Base-by-base conservation (phyloP, 768 basidiomycete species). In the Holtermannia corniformis region DNA sequence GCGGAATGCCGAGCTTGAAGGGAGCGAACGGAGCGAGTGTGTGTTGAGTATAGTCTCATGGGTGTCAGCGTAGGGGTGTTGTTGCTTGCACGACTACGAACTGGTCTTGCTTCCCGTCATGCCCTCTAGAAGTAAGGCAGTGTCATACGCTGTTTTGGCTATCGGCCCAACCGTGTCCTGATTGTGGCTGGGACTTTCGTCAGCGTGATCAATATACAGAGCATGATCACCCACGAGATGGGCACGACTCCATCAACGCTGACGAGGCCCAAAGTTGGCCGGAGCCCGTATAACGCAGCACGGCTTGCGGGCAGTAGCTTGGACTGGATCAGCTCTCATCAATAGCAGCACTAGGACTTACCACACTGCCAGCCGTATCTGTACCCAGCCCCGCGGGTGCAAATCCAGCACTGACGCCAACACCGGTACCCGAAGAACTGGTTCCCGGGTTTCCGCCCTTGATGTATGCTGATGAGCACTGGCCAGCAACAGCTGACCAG, bases 1-100 rank as follows among this genome's bases (percentile, higher is more conserved):
- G 49, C 3, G 64, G 59, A 2, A 65, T 47, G 10, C 54, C 61
- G 13, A 65, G 44, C n/a, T 53, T 52, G 7, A 16, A 16, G 32
- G 16, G 32, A 37, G 32, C 32, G 32, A 37, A 7, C 1, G 52
- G 52, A 3, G 59, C 23, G 3, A 50, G 47, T 14, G 52, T 41
- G 43, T 47, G 59, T 46, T 57, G 54, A 16, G 53, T 55, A 43
- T 62, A 57, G 44, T 51, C 41, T 56, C 37, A 23, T 51, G 44
- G 20, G 19, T 22, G 4, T 52, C 49, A 16, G 28, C 44, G 20
- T 55, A 44, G 19, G 53, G 54, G 22, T 12, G 52, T 37, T 16
- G 16, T 7, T 37, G 32, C 7, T 37, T 37, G 32, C 10, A 37
- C 32, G 32, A 16, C 10, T 23, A 27, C 12, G 46, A 25, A 26